A percentile compares a stretch with the other conserved stretches of the same genome.
Evolutionary conservation across 148 eudicot genomes (phyloP).

Genomic region (Drosera capensis): DNA sequence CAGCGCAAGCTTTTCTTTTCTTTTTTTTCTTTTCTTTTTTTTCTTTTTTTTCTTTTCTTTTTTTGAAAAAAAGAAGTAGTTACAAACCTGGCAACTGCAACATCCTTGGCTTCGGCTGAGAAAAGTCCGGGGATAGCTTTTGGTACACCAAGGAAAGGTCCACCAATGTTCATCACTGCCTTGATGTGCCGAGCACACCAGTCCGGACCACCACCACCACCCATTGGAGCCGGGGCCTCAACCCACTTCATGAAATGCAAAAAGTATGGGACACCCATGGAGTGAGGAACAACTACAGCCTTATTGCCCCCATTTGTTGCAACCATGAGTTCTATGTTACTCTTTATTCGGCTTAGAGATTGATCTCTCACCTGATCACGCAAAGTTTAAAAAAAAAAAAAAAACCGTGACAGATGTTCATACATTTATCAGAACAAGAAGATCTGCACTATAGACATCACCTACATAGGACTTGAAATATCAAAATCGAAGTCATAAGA

Average conservation of each 20-base stretch:
- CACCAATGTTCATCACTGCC: constrained; percentile 91
- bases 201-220: constrained; percentile 89
- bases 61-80: no score
- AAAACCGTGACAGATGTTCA: constrained; percentile 5
- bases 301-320: constrained; percentile 80
- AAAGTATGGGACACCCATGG: constrained; percentile 92
- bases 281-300: constrained; percentile 91
- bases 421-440: no score
- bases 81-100: constrained; percentile 80
- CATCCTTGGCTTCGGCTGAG: constrained; percentile 90
- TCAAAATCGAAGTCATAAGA: not conserved
- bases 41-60: no score
- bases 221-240: constrained; percentile 97
- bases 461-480: not conserved
- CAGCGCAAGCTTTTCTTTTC: no score
- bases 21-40: no score
- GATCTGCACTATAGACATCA: no score
- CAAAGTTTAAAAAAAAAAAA: constrained; percentile 14
- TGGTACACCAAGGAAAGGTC: constrained; percentile 93
- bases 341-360: constrained; percentile 72
- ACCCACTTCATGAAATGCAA: constrained; percentile 99
- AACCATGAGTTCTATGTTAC: constrained; percentile 88
- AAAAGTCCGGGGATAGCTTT: constrained; percentile 85
- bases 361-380: constrained; percentile 88
- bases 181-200: constrained; percentile 90